A percentile compares a stretch with the other conserved stretches of the same genome.
phyloP scores from a whole-genome alignment of 2,329 filamentous ascomycete genomes.

The Fusarium sambucinum region DNA sequence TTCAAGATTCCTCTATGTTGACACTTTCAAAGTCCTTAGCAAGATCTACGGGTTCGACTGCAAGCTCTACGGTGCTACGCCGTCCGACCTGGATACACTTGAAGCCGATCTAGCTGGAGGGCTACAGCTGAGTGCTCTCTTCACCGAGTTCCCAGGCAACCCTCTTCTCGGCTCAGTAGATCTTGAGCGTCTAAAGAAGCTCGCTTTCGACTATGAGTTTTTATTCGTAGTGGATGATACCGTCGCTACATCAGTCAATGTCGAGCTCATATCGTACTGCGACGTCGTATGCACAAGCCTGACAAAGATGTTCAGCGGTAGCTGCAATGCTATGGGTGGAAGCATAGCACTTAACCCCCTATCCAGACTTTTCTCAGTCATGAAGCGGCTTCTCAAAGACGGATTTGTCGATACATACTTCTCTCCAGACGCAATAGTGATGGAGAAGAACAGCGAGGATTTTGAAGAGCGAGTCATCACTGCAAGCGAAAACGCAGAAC shows the following conservation, averaged over 20 bases:
- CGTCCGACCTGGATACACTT: constrained; percentile 56
- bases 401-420: constrained; percentile 45
- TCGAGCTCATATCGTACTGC: constrained; percentile 59
- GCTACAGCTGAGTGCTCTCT: constrained; percentile 58
- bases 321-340: constrained; percentile 65
- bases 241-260: constrained; percentile 58
- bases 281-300: constrained; percentile 65
- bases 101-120: constrained; percentile 54
- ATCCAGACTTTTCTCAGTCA: constrained; percentile 50
- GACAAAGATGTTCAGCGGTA: constrained; percentile 68
- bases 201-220: constrained; percentile 55
- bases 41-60: constrained; percentile 48
- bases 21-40: constrained; percentile 49
- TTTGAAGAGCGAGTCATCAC: constrained; percentile 53
- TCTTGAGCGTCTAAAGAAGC: constrained; percentile 43
- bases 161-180: constrained; percentile 50
- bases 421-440: constrained; percentile 43
- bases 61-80: constrained; percentile 60
- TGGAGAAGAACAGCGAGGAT: constrained; percentile 56
- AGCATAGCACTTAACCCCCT: constrained; percentile 59
- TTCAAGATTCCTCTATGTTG: constrained; percentile 48
- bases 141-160: constrained; percentile 59
- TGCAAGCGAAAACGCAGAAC: constrained; percentile 46
- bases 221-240: constrained; percentile 61
- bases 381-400: constrained; percentile 46